Conservation (phyloP, 2,329 filamentous ascomycete genomes). For the Colletotrichum navitas region DNA sequence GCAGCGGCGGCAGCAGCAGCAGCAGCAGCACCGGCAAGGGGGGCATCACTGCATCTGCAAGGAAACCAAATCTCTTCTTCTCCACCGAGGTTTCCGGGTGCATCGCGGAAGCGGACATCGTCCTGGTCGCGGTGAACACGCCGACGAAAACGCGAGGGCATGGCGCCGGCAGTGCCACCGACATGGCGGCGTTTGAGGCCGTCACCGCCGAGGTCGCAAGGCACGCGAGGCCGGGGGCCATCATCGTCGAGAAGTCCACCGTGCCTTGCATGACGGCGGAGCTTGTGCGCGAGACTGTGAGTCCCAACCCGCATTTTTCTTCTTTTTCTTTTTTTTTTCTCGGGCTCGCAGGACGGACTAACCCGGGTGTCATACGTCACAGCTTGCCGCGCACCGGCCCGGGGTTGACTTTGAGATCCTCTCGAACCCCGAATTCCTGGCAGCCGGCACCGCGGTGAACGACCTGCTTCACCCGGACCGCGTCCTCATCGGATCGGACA, state of each 20-base stretch:
- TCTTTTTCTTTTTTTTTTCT: neutral
- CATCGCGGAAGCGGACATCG: slow-evolving; percentile 77
- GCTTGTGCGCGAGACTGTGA: slow-evolving; percentile 75
- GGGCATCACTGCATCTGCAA: slow-evolving; percentile 53
- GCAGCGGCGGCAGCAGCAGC: slow-evolving; percentile 39
- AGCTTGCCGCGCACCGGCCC: slow-evolving; percentile 71
- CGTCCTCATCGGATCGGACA: slow-evolving; percentile 78
- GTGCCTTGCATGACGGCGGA: slow-evolving; percentile 82
- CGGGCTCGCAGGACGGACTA: neutral
- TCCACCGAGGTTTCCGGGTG: slow-evolving; percentile 73
- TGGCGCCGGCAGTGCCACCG: slow-evolving; percentile 78
- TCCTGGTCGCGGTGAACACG: slow-evolving; percentile 83
- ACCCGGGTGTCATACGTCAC: neutral
- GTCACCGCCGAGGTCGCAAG: slow-evolving; percentile 76
- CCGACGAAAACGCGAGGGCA: slow-evolving; percentile 79
- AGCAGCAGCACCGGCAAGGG: slow-evolving; percentile 30
- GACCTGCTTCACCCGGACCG: slow-evolving; percentile 79
- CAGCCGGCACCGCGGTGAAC: slow-evolving; percentile 80
- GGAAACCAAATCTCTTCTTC: slow-evolving; percentile 79
- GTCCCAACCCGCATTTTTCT: slow-evolving; percentile 41
- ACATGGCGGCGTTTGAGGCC: slow-evolving; percentile 79
- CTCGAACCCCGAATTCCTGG: slow-evolving; percentile 85
- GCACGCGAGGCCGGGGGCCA: slow-evolving; percentile 74
- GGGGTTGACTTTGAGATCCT: slow-evolving; percentile 79
- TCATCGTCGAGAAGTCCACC: slow-evolving; percentile 86